Evolutionary conservation across 2,329 filamentous ascomycete genomes (phyloP).

Genomic region (Claviceps sp.): DNA sequence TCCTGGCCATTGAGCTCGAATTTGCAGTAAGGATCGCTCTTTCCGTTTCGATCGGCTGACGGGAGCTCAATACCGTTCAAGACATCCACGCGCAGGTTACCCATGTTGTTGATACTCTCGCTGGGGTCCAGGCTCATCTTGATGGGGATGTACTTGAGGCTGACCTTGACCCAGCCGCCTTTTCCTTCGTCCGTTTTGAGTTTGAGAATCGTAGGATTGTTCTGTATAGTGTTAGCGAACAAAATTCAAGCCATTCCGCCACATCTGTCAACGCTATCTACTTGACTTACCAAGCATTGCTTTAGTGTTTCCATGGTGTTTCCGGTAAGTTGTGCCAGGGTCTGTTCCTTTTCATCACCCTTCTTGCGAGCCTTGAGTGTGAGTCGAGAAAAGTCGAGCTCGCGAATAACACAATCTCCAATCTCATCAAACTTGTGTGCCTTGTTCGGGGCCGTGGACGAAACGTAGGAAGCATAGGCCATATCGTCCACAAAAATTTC

Average conservation of each 20-base stretch:
- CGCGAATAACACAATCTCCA: conserved; percentile 89
- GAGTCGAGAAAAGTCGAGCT: conserved; percentile 90
- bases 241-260: too few relatives aligned
- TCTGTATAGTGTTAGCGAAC: conserved; percentile 31
- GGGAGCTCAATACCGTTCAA: conserved; percentile 80
- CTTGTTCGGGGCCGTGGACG: conserved; percentile 58
- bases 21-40: conserved; percentile 92
- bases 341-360: conserved; percentile 60
- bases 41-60: conserved; percentile 88
- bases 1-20: conserved; percentile 84
- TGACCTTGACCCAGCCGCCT: conserved; percentile 72
- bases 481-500: conserved; percentile 93
- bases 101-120: conserved; percentile 99
- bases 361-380: conserved; percentile 79
- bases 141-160: conserved; percentile 86
- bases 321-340: conserved; percentile 70
- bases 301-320: conserved; percentile 79
- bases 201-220: conserved; percentile 74
- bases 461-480: conserved; percentile 78
- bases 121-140: conserved; percentile 87
- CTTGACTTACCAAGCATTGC: conserved; percentile 58
- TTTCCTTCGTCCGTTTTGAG: conserved; percentile 68
- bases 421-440: conserved; percentile 75
- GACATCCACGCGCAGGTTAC: conserved; percentile 84
- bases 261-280: background rate